Percentiles rank a stretch among this genome's conserved stretches.
Evolutionary conservation across 2,329 filamentous ascomycete genomes (phyloP).

Genomic region (Neodidymelliopsis sp.): DNA sequence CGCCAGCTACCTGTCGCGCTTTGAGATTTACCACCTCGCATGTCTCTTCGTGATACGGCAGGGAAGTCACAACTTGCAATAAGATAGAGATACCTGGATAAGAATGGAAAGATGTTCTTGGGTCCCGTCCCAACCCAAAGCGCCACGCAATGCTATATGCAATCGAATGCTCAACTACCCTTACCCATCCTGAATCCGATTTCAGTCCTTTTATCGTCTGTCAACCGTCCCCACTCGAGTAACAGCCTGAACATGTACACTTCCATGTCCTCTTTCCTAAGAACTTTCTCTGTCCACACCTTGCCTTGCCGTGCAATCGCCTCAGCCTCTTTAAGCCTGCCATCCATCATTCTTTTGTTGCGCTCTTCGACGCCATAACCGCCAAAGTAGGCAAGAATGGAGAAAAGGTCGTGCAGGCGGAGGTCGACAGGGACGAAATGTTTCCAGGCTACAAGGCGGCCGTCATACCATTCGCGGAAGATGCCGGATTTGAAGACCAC

Average conservation of each 20-base stretch:
- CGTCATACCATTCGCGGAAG: constrained; percentile 82
- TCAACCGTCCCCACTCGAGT: constrained; percentile 68
- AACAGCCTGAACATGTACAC: constrained; percentile 80
- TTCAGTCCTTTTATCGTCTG: constrained; percentile 45
- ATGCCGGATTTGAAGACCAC: constrained; percentile 75
- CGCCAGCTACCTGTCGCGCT: too few species aligned
- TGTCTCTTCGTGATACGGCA: too few species aligned
- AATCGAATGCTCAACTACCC: constrained; percentile 10
- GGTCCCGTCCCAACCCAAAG: too few species aligned
- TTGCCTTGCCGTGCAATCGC: constrained; percentile 43
- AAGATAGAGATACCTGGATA: too few species aligned
- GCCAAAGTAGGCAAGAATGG: constrained; percentile 75
- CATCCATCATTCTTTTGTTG: constrained; percentile 38
- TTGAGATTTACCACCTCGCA: too few species aligned
- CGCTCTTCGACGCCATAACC: constrained; percentile 37
- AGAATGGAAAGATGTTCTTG: too few species aligned
- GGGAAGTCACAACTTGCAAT: too few species aligned
- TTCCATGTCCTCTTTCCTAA: constrained; percentile 69
- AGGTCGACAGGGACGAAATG: constrained; percentile 83
- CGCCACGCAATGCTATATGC: constrained; percentile 12
- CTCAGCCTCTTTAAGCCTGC: constrained; percentile 37
- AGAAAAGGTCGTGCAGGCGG: constrained; percentile 76
- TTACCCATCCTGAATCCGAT: constrained; percentile 42
- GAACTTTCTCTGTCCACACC: constrained; percentile 45
- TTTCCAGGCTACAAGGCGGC: constrained; percentile 75